Percentiles rank a stretch among this genome's conserved stretches.
Evolutionary conservation across 2,329 filamentous ascomycete genomes (phyloP).

Genomic region (Hysterium pulicare): DNA sequence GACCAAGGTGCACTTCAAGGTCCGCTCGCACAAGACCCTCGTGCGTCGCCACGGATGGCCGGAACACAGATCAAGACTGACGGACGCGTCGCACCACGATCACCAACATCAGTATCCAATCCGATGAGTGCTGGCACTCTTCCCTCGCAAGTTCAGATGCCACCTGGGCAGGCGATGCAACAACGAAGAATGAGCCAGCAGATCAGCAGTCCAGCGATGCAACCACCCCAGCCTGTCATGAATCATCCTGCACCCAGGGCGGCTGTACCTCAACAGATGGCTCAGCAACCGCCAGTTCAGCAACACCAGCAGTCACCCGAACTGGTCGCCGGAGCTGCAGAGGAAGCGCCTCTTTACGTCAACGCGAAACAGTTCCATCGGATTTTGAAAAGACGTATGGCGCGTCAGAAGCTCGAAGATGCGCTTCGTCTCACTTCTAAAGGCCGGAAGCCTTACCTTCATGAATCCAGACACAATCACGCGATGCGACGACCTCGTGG

Average conservation of each 20-base stretch:
- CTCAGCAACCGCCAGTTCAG: slow-evolving; percentile 58
- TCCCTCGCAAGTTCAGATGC: slow-evolving; percentile 39
- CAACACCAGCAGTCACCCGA: slow-evolving; percentile 77
- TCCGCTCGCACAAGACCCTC: slow-evolving; percentile 53
- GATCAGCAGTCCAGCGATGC: slow-evolving; percentile 49
- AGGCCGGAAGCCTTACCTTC: slow-evolving; percentile 92
- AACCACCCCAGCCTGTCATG: slow-evolving; percentile 72
- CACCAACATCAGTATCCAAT: slow-evolving; percentile 67
- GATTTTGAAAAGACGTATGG: slow-evolving; percentile 90
- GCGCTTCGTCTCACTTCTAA: slow-evolving; percentile 88
- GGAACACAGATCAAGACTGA: slow-evolving; percentile 63
- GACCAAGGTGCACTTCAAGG: slow-evolving; percentile 61
- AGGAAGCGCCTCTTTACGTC: slow-evolving; percentile 94
- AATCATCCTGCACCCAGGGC: slow-evolving; percentile 60
- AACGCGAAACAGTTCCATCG: slow-evolving; percentile 99
- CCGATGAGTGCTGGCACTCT: slow-evolving; percentile 47
- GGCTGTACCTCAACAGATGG: slow-evolving; percentile 47
- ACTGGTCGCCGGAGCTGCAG: slow-evolving; percentile 65
- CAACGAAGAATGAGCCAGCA: slow-evolving; percentile 42
- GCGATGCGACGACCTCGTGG: slow-evolving; percentile 94
- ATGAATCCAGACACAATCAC: slow-evolving; percentile 96
- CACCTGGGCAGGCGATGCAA: slow-evolving; percentile 31
- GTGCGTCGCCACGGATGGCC: slow-evolving; percentile 74
- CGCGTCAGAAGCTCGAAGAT: slow-evolving; percentile 90
- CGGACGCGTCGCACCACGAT: slow-evolving; percentile 69